phyloP scores from a whole-genome alignment of 1,284 basidiomycete species.

The Polyporus tsugae region DNA sequence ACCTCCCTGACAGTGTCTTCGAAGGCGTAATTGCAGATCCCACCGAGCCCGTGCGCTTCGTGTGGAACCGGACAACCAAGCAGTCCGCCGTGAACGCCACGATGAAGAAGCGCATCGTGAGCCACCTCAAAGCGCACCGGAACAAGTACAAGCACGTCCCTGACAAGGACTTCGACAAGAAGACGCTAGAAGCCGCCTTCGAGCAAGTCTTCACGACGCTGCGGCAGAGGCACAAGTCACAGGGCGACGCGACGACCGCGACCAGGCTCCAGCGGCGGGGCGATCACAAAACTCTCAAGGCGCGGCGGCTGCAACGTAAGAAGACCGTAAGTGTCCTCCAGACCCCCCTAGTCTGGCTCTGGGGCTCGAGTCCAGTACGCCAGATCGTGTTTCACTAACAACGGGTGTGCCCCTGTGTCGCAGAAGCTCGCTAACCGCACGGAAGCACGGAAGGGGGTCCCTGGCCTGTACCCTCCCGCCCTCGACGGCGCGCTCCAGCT shows the following conservation, averaged over 20 bases:
- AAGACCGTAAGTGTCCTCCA: constrained; percentile 58
- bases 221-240: constrained; percentile 68
- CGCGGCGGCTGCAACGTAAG: constrained; percentile 64
- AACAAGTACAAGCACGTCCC: constrained; percentile 66
- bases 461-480: constrained; percentile 60
- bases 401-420: background rate
- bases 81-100: constrained; percentile 74
- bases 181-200: constrained; percentile 66
- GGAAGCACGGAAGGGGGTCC: constrained; percentile 60
- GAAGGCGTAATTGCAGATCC: constrained; percentile 56
- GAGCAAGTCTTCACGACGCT: constrained; percentile 76
- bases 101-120: constrained; percentile 71
- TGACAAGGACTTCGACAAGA: constrained; percentile 70
- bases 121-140: constrained; percentile 63
- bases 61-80: constrained; percentile 77
- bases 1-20: constrained; percentile 64
- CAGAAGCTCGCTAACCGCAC: constrained; percentile 74
- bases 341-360: constrained; percentile 12
- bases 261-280: constrained; percentile 57
- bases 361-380: background rate
- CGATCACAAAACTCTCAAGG: constrained; percentile 64
- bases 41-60: constrained; percentile 69
- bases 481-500: constrained; percentile 74
- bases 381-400: background rate
- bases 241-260: constrained; percentile 57